Percentiles rank a stretch among this genome's conserved stretches.
Evolutionary conservation across 1,139 yeast genomes (phyloP).

Genomic region (Arxiozyma telluris): DNA sequence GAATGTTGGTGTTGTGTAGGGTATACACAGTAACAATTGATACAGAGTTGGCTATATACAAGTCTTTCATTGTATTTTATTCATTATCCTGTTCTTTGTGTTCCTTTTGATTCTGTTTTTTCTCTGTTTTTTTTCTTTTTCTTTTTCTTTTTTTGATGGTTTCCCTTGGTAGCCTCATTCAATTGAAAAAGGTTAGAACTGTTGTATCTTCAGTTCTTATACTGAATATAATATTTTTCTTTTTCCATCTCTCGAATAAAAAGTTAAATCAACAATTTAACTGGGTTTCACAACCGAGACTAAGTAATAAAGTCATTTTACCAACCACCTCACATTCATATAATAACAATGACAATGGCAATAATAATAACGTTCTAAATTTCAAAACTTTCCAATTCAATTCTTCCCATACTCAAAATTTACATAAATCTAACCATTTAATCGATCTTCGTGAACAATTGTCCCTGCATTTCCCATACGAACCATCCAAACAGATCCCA

Average conservation of each 20-base stretch:
- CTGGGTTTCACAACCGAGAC: background rate
- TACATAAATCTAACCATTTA: constrained; percentile 3
- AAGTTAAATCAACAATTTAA: constrained; percentile 1
- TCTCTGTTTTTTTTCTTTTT: too few species aligned
- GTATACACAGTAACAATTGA: too few species aligned
- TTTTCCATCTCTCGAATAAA: background rate
- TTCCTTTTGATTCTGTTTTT: too few species aligned
- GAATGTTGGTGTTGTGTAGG: too few species aligned
- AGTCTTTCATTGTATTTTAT: too few species aligned
- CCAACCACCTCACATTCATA: constrained; percentile 21
- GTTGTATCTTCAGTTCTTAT: background rate
- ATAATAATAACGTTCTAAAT: constrained; percentile 8
- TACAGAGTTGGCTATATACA: too few species aligned
- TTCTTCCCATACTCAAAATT: background rate
- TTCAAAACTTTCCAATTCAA: constrained; percentile 9
- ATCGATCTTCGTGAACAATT: constrained; percentile 42
- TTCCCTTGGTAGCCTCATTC: background rate
- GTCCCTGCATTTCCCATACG: constrained; percentile 64
- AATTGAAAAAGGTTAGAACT: background rate
- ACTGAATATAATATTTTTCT: background rate
- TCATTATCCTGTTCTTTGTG: too few species aligned
- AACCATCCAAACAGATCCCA: constrained; percentile 50
- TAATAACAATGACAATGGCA: too few species aligned
- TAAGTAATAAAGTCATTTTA: constrained; percentile 5
- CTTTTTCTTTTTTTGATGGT: background rate